Evolutionary conservation across 768 basidiomycete species (phyloP).

Genomic region (Sutorius australiensis): DNA sequence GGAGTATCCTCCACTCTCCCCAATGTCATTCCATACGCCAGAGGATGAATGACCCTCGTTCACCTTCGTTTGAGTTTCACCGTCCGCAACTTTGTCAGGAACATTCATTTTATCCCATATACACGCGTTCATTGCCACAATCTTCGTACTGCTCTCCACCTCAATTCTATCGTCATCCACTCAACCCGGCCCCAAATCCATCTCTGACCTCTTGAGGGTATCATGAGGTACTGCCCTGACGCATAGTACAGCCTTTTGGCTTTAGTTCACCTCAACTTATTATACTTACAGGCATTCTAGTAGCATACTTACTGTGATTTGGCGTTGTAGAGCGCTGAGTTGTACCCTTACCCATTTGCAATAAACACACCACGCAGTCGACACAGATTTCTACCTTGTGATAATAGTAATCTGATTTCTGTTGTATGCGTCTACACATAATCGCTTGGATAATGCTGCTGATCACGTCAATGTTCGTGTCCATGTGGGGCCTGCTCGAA

Average conservation of each 20-base stretch:
- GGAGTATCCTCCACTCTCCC: slow-evolving; percentile 67
- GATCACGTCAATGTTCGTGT: slow-evolving; percentile 39
- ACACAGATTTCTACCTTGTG: slow-evolving; percentile 9
- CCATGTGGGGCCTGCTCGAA: slow-evolving; percentile 80
- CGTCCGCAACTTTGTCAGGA: slow-evolving; percentile 15
- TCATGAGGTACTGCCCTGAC: slow-evolving; percentile 2
- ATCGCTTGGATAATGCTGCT: background rate
- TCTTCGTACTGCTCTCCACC: slow-evolving; percentile 25
- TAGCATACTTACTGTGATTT: slow-evolving; percentile 28
- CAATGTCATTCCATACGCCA: slow-evolving; percentile 65
- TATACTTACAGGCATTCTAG: slow-evolving; percentile 31
- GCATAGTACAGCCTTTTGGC: slow-evolving; percentile 18
- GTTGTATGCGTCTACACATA: slow-evolving; percentile 12
- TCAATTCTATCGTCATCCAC: slow-evolving; percentile 22
- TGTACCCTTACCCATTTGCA: slow-evolving; percentile 32
- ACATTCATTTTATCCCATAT: slow-evolving; percentile 25
- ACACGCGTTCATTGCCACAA: slow-evolving; percentile 30
- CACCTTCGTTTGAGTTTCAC: slow-evolving; percentile 28
- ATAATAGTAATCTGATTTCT: slow-evolving; percentile 8
- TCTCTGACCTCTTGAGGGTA: slow-evolving; percentile 17
- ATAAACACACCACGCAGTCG: slow-evolving; percentile 17
- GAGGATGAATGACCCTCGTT: slow-evolving; percentile 37
- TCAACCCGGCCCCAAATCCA: slow-evolving; percentile 8
- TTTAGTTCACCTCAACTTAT: slow-evolving; percentile 25
- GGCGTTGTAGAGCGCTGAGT: slow-evolving; percentile 31